Base-by-base conservation (phyloP, 805 yeast species). In the Tetrapisispora phaffii region DNA sequence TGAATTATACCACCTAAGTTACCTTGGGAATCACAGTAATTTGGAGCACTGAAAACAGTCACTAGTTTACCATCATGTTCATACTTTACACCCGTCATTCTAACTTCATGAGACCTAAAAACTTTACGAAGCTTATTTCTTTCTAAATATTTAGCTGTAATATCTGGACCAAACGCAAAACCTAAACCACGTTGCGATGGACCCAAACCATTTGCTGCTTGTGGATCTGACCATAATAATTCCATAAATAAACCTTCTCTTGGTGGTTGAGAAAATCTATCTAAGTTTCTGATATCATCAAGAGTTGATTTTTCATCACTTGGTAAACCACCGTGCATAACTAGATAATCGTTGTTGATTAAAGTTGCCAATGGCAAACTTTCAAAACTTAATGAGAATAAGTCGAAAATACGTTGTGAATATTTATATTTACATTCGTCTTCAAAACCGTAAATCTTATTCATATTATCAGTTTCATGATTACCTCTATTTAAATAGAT, bases 31-130 rank as follows among this genome's bases (percentile, higher is more conserved):
- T 93, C 99, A 69, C 97, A 90, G 65, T 90, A 90, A 63, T 93
- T 90, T 31, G 99, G 99, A 0, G 99, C 99, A 64, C 94, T 82
- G 65, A 93, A 93, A n/a, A 93, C 95, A 0, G 99, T 93, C 44
- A 88, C 77, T 42, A 93, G 75, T 52, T 79, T 74, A 12, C 94
- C 95, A 47, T 83, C 74, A 58, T 93, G 99, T 60, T 90, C 97
- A 39, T 73, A 72, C 52, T 86, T 87, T 47, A 82, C 87, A 40
- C 99, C 99, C 6, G 75, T 82, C 84, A 84, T 82, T 60, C 97
- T 75, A 7, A 90, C 96, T 66, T 93, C 98, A 60, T 93, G 99
- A 2, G 97, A 87, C 57, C 99, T 75, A 56, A 93, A 82, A 34
- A 93, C 76, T 46, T 85, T 89, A 55, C 81, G 75, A 49, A 93